Conservation (phyloP, 1,284 basidiomycete genomes). For the Cryptococcus deneoformans region DNA sequence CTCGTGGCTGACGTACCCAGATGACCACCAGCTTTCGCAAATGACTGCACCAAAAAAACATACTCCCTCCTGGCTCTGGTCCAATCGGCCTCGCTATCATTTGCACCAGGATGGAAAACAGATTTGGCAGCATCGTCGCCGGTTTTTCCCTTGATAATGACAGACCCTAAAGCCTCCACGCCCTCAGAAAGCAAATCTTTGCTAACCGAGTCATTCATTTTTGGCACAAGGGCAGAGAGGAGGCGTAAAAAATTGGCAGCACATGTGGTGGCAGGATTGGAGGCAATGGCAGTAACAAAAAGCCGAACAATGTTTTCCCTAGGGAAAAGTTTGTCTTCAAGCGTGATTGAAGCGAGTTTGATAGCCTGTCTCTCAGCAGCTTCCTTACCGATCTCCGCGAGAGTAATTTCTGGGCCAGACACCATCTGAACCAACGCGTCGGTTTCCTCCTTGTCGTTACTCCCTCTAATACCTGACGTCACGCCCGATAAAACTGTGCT, state of each 20-base stretch:
- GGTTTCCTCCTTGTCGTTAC: slow-evolving; percentile 65
- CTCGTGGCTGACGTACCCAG: slow-evolving; percentile 54
- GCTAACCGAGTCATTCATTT: slow-evolving; percentile 61
- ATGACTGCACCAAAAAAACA: slow-evolving; percentile 59
- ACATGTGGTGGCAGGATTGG: slow-evolving; percentile 63
- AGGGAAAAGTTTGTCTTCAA: slow-evolving; percentile 59
- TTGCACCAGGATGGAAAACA: slow-evolving; percentile 50
- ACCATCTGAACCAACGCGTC: slow-evolving; percentile 64
- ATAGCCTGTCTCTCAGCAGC: slow-evolving; percentile 58
- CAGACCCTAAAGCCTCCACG: slow-evolving; percentile 59
- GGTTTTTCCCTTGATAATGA: slow-evolving; percentile 26
- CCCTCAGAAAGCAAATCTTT: slow-evolving; percentile 63
- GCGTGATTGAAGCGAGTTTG: slow-evolving; percentile 57
- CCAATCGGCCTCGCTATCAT: slow-evolving; percentile 56
- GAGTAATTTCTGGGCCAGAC: slow-evolving; percentile 39
- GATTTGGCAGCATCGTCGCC: slow-evolving; percentile 50
- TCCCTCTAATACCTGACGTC: slow-evolving; percentile 64
- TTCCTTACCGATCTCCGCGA: slow-evolving; percentile 61
- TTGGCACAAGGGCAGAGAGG: slow-evolving; percentile 59
- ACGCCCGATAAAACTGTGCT: slow-evolving; percentile 24
- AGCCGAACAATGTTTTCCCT: slow-evolving; percentile 68
- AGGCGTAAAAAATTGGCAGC: slow-evolving; percentile 66
- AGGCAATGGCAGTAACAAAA: slow-evolving; percentile 74
- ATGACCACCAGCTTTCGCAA: slow-evolving; percentile 59
- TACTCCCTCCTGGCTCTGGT: slow-evolving; percentile 59